A percentile compares a stretch with the other conserved stretches of the same genome.
These are phyloP conservation scores for Dillenia suffruticosa DNA, from an alignment of 164 flowering plant genomes.

Conservation along the genomic window DNA sequence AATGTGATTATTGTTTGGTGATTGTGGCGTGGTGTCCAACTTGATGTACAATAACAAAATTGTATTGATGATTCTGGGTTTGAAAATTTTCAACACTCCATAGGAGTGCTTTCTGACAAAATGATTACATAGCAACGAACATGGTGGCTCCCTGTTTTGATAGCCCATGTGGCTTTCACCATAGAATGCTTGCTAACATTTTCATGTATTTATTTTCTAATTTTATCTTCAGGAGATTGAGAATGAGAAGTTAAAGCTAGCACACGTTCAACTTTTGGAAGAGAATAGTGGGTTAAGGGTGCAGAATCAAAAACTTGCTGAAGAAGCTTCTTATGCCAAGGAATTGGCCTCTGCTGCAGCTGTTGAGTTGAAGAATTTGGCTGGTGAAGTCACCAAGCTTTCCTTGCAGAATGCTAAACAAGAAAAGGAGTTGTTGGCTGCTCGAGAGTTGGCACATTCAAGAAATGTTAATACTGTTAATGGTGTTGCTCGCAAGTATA, in stretches of 20 bases:
- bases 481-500: conserved; percentile 52
- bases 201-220: conserved; percentile 1
- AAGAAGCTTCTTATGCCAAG: conserved; percentile 98
- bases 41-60: no score
- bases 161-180: no score
- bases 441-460: conserved; percentile 57
- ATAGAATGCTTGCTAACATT: no score
- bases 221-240: conserved; percentile 59
- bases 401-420: conserved; percentile 80
- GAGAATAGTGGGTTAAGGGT: conserved; percentile 83
- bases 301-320: conserved; percentile 87
- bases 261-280: conserved; percentile 68
- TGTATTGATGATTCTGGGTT: no score
- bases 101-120: no score
- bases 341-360: conserved; percentile 99
- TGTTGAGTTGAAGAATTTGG: conserved; percentile 91
- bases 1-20: no score
- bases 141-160: no score
- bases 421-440: conserved; percentile 70
- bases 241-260: conserved; percentile 73
- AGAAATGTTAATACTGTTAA: conserved; percentile 39
- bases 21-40: no score
- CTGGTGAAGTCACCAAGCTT: conserved; percentile 88
- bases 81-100: no score
- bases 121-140: no score